A percentile compares a stretch with the other conserved stretches of the same genome.
These are phyloP conservation scores for Phoenix dactylifera DNA, from an alignment of 176 grass and related monocot genomes.

Conservation along the genomic window DNA sequence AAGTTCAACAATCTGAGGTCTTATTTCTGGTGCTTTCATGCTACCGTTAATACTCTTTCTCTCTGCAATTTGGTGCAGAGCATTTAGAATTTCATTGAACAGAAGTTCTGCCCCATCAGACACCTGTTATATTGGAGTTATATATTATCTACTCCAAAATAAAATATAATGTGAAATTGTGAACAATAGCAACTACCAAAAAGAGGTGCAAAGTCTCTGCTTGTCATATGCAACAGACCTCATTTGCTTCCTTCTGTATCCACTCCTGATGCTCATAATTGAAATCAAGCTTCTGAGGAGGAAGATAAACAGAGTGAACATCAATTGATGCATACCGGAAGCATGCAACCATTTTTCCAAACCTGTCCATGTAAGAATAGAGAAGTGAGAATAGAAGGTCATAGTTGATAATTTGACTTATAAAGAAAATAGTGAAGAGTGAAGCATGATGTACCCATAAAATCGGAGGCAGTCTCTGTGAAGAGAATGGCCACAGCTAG, in stretches of 20 bases:
- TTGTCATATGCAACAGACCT: constrained; percentile 44
- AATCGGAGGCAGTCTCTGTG: constrained; percentile 95
- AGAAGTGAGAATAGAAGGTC: background rate
- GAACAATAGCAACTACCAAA: no score
- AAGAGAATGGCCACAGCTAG: constrained; percentile 86
- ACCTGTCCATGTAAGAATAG: constrained; percentile 40
- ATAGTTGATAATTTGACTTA: no score
- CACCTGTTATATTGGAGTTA: constrained; percentile 34
- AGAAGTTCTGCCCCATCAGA: constrained; percentile 50
- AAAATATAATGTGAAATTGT: no score
- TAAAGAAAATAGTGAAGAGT: background rate
- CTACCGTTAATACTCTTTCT: constrained; percentile 26
- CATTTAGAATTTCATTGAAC: constrained; percentile 54
- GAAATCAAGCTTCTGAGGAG: constrained; percentile 84
- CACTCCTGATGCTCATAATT: constrained; percentile 73
- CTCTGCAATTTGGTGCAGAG: constrained; percentile 37
- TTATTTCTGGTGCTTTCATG: constrained; percentile 18
- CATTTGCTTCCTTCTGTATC: constrained; percentile 72
- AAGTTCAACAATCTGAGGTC: constrained; percentile 53
- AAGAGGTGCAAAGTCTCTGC: no score
- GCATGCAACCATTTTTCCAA: constrained; percentile 81
- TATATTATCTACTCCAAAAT: no score
- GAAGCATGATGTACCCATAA: constrained; percentile 56
- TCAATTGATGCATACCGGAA: constrained; percentile 74
- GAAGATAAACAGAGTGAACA: constrained; percentile 80